Conservation (phyloP, 768 basidiomycete species). For the Neoboletus subvelutipes region DNA sequence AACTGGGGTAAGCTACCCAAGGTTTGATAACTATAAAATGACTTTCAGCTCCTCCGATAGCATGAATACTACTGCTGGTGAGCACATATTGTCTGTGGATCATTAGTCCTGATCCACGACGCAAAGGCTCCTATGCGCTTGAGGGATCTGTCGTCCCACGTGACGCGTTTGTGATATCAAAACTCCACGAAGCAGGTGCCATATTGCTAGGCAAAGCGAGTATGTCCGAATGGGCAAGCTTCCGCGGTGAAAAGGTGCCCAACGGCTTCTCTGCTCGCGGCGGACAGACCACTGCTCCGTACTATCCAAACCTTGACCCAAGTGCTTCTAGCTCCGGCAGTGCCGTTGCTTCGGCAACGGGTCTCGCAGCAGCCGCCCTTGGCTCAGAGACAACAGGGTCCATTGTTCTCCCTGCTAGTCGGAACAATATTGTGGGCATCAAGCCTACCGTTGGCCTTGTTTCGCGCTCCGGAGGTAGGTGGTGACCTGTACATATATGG, state of each 20-base stretch:
- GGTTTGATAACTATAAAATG: background rate
- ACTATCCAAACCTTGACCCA: conserved; percentile 42
- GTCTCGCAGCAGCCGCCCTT: conserved; percentile 43
- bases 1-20: conserved; percentile 24
- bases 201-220: conserved; percentile 44
- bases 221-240: conserved; percentile 45
- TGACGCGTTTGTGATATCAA: conserved; percentile 35
- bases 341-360: conserved; percentile 43
- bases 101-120: conserved; percentile 1
- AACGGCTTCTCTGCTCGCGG: conserved; percentile 47
- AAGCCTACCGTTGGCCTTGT: conserved; percentile 45
- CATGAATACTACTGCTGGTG: conserved; percentile 51
- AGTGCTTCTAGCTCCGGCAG: conserved; percentile 45
- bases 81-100: conserved; percentile 29
- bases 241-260: conserved; percentile 35
- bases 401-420: conserved; percentile 43
- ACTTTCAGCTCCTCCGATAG: conserved; percentile 20
- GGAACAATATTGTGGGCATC: conserved; percentile 45
- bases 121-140: conserved; percentile 38
- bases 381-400: conserved; percentile 52
- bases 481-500: background rate
- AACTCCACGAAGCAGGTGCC: conserved; percentile 33
- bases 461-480: conserved; percentile 38
- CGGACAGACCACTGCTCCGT: conserved; percentile 44
- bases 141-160: conserved; percentile 38